Evolutionary conservation across 148 eudicot species (phyloP).

Genomic region (Rheum nobile): DNA sequence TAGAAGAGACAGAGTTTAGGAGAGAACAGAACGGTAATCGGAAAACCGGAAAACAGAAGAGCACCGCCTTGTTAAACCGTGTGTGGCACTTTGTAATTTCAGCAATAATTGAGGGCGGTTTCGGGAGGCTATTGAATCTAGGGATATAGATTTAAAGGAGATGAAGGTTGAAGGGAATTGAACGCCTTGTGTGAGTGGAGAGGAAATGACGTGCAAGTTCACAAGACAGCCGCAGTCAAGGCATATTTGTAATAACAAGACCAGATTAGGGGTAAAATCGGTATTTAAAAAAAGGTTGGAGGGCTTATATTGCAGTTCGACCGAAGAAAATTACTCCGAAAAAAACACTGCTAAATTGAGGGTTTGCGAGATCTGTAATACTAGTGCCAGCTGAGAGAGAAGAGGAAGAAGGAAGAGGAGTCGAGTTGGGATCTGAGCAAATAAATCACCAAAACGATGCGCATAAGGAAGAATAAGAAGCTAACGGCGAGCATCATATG

Average conservation of each 20-base stretch:
- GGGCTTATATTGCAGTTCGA: background rate
- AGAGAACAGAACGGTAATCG: too few species aligned
- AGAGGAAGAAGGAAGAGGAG: background rate
- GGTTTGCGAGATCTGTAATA: slow-evolving; percentile 4
- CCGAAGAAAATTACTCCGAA: background rate
- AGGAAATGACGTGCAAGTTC: background rate
- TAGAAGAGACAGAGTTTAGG: too few species aligned
- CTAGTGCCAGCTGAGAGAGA: slow-evolving; percentile 1
- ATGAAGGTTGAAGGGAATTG: background rate
- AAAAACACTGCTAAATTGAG: background rate
- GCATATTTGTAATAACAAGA: background rate
- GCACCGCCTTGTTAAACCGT: too few species aligned
- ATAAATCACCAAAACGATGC: slow-evolving; percentile 1
- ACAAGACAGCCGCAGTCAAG: background rate
- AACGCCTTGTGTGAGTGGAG: background rate
- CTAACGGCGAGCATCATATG: slow-evolving; percentile 10
- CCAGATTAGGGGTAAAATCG: background rate
- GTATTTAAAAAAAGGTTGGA: background rate
- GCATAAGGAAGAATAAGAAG: slow-evolving; percentile 13
- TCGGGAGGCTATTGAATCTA: too few species aligned
- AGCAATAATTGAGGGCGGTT: too few species aligned
- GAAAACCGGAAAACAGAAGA: too few species aligned
- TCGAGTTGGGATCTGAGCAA: background rate
- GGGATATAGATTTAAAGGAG: too few species aligned
- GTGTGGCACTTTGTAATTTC: too few species aligned